Evolutionary conservation across 1,284 basidiomycete genomes (phyloP).

Genomic region (Ceratobasidium sp.): DNA sequence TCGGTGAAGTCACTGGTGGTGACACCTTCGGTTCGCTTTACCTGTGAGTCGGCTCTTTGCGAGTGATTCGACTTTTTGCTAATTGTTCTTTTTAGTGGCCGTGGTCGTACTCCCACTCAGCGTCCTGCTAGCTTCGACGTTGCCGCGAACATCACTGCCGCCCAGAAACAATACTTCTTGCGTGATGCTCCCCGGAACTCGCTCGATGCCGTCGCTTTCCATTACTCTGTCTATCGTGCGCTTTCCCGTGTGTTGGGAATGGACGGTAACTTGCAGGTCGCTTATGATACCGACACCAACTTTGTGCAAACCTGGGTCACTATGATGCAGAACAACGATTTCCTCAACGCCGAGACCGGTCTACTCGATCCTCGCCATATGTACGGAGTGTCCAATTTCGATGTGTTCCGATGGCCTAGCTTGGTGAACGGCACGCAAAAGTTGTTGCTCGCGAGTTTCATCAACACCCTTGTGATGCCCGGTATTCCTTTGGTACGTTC

Average conservation of each 20-base stretch:
- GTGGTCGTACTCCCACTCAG: constrained; percentile 83
- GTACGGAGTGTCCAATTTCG: constrained; percentile 92
- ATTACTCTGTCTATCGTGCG: constrained; percentile 91
- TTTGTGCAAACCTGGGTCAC: constrained; percentile 90
- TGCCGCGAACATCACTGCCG: constrained; percentile 74
- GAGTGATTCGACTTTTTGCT: constrained; percentile 33
- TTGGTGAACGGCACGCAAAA: constrained; percentile 84
- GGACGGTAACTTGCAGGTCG: constrained; percentile 91
- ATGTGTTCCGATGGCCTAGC: constrained; percentile 92
- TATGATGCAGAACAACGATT: constrained; percentile 89
- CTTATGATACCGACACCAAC: constrained; percentile 83
- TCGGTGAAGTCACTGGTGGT: constrained; percentile 95
- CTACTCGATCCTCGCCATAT: constrained; percentile 85
- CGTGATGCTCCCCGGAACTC: constrained; percentile 72
- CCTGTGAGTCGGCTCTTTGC: constrained; percentile 65
- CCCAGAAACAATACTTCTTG: constrained; percentile 81
- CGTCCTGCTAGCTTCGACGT: constrained; percentile 71
- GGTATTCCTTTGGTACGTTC: constrained; percentile 79
- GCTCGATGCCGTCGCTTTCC: constrained; percentile 87
- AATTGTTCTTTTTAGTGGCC: constrained; percentile 67
- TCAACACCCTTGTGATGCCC: constrained; percentile 85
- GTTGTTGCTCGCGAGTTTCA: constrained; percentile 80
- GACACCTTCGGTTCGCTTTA: constrained; percentile 90
- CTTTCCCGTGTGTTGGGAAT: constrained; percentile 88
- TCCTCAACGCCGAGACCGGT: constrained; percentile 79